Conservation (phyloP, 2,329 filamentous ascomycete genomes). For the Leptographium lundbergii region DNA sequence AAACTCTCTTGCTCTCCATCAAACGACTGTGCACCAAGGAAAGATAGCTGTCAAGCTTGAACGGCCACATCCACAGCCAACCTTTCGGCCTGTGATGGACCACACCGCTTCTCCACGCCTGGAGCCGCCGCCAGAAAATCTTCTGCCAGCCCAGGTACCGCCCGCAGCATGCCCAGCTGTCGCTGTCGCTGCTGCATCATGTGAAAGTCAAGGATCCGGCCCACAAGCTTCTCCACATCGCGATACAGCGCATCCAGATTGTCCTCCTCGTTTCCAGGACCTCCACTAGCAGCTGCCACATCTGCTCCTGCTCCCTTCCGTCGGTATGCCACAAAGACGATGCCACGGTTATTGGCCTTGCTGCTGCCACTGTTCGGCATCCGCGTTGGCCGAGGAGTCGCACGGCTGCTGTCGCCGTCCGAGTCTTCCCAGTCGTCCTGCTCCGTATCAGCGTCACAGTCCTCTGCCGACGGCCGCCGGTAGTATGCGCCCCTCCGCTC, state of each 20-base stretch:
- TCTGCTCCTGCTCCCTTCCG: slow-evolving; percentile 26
- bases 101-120: neutral
- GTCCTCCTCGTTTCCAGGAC: slow-evolving; percentile 16
- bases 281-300: neutral
- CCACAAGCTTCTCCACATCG: slow-evolving; percentile 40
- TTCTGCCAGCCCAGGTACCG: neutral
- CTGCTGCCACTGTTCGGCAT: neutral
- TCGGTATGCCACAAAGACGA: slow-evolving; percentile 44
- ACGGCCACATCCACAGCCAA: too few relatives aligned
- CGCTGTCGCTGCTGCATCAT: slow-evolving; percentile 9
- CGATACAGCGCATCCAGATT: slow-evolving; percentile 33
- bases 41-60: too few relatives aligned
- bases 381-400: neutral
- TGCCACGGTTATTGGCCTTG: slow-evolving; percentile 30
- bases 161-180: slow-evolving; percentile 3
- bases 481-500: neutral
- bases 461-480: slow-evolving; percentile 6
- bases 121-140: neutral
- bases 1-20: too few relatives aligned
- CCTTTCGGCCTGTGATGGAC: too few relatives aligned
- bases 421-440: slow-evolving; percentile 9
- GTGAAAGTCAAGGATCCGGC: slow-evolving; percentile 39
- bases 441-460: slow-evolving; percentile 15
- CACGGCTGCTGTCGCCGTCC: neutral
- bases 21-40: too few relatives aligned